phyloP scores from a whole-genome alignment of 2,329 filamentous ascomycete species.

The Celoporthe dispersa region DNA sequence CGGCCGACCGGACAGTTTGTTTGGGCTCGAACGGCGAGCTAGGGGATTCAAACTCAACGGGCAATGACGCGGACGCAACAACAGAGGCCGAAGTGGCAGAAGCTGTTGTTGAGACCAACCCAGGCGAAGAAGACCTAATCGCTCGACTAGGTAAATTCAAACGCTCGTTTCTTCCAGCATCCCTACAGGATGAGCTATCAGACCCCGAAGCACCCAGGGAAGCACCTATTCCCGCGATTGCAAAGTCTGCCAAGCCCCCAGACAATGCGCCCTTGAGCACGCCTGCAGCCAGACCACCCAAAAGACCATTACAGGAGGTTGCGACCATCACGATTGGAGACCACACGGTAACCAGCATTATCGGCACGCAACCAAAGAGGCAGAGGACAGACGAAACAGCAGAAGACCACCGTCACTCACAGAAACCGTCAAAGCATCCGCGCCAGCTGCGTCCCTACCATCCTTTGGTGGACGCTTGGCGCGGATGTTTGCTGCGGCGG shows the following conservation, averaged over 20 bases:
- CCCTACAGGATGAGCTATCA: conserved; percentile 29
- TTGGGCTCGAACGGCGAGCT: not conserved
- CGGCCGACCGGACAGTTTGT: not conserved
- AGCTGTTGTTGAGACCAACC: not conserved
- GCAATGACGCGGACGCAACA: conserved; percentile 17
- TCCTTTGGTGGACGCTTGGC: conserved; percentile 50
- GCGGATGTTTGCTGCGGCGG: conserved; percentile 49
- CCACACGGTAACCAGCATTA: conserved; percentile 66
- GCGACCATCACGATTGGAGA: conserved; percentile 78
- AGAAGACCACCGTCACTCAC: conserved; percentile 37
- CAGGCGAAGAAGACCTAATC: conserved; percentile 17
- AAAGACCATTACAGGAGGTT: conserved; percentile 63
- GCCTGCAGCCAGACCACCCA: conserved; percentile 44
- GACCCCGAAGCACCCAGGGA: conserved; percentile 31
- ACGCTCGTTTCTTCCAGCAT: conserved; percentile 24
- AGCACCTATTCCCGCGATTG: conserved; percentile 41
- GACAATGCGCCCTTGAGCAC: conserved; percentile 33
- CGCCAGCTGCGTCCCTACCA: conserved; percentile 39
- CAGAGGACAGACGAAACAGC: conserved; percentile 46
- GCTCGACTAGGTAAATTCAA: conserved; percentile 23
- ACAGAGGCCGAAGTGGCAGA: not conserved
- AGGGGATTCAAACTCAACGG: not conserved
- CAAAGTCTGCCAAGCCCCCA: conserved; percentile 38
- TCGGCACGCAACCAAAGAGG: conserved; percentile 62
- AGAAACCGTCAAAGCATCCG: conserved; percentile 38